Evolutionary conservation across 441 rosid genomes (phyloP), one percentile per base, ranked within the genome.

Genomic region (Daphne laureola): DNA sequence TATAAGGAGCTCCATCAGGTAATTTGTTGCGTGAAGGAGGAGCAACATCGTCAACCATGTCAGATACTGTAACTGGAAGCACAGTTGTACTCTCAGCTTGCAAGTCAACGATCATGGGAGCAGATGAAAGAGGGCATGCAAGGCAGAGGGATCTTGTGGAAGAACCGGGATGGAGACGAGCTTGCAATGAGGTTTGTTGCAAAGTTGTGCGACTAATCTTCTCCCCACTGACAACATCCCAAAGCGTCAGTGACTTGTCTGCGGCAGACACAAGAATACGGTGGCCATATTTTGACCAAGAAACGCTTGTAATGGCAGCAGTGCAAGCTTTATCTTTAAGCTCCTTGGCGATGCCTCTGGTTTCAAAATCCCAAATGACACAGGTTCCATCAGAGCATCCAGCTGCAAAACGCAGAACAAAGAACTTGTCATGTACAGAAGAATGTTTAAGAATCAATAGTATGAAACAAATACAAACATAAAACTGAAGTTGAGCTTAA

Each of bases 321-420:
- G 62, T 59, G 59, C 79, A 85, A 8, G 81, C 90, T 40, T 61
- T 72, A 75, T 89, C 95, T 23, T 81, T 82, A 52, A 93, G 87
- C 83, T 84, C 98, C 55, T 84, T 93, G 12, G 97, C 87, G 36
- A 93, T 79, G 21, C 95, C 95, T 54, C 97, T 76, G 27, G 98
- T 93, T 78, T 93, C 96, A 63, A 93, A 93, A 69, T 93, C 98
- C 95, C 96, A 93, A 56, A 93, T 89, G 6, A 93, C 72, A 55
- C 95, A 87, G 53, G 86, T 78, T 16, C 97, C 98, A 74, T 93
- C 96, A 12, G 90, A 79, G 68, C 98, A 93, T 55, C 98, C 98
- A 68, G 98, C 98, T 93, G 69, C 59, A 49, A 45, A 63, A 68
- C 41, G 58, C 18, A 11, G 31, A 64, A 57, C 44, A 40, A 55